phyloP scores from a whole-genome alignment of 1,139 yeast genomes.

The Taiozyma sp. region DNA sequence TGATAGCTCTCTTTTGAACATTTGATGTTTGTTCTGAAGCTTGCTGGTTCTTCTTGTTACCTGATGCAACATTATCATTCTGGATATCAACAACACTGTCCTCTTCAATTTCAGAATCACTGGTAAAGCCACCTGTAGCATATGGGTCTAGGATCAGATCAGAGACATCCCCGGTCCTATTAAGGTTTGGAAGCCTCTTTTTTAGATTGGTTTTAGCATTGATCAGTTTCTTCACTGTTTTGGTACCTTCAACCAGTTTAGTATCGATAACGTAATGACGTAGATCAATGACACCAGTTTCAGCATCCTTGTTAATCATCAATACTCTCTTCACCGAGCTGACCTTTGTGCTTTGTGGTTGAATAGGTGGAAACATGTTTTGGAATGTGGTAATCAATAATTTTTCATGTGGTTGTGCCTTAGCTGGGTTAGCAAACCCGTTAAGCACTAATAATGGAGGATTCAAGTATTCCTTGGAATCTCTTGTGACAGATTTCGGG shows the following conservation, averaged over 20 bases:
- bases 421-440: slow-evolving; percentile 63
- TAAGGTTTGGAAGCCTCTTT: slow-evolving; percentile 71
- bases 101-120: slow-evolving; percentile 92
- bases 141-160: slow-evolving; percentile 83
- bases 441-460: slow-evolving; percentile 93
- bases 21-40: slow-evolving; percentile 21
- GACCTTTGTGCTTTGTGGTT: slow-evolving; percentile 72
- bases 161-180: slow-evolving; percentile 65
- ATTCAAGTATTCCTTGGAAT: slow-evolving; percentile 53
- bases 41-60: slow-evolving; percentile 18
- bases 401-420: slow-evolving; percentile 64
- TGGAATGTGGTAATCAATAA: slow-evolving; percentile 87
- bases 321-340: slow-evolving; percentile 76
- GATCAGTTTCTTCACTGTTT: slow-evolving; percentile 72
- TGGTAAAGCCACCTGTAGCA: slow-evolving; percentile 72
- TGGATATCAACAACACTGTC: slow-evolving; percentile 78
- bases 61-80: slow-evolving; percentile 26
- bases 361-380: slow-evolving; percentile 91
- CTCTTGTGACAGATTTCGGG: slow-evolving; percentile 65
- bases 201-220: slow-evolving; percentile 55
- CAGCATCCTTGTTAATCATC: slow-evolving; percentile 68
- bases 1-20: slow-evolving; percentile 78
- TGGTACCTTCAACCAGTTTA: slow-evolving; percentile 76
- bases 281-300: slow-evolving; percentile 68
- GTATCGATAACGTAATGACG: slow-evolving; percentile 92